Base-by-base conservation (phyloP, 108 stramenopile genomes). In the Chaetoceros tenuissimus region DNA sequence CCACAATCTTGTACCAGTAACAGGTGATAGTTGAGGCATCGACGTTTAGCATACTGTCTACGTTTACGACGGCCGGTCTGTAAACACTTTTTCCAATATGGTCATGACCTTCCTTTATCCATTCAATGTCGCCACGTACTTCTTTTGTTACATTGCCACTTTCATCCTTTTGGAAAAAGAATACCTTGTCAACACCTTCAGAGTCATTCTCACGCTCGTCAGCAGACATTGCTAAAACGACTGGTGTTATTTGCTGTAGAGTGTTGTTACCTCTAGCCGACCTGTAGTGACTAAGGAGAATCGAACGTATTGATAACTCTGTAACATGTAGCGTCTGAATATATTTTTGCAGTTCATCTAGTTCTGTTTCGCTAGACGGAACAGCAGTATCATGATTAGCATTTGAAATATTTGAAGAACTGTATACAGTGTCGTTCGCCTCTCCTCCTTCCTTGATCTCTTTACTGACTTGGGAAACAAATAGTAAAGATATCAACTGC, bases 161-260 rank as follows among this genome's bases (percentile, higher is more conserved):
- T 34, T 46, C 30, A 3, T 40, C 54, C 25, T 24, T 24, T 16
- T 3, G 18, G 3, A 55, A n/a, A 62, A 85, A 91, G 40, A 75
- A 67, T 0, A 55, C 31, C 44, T 67, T 67, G 53, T 91, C 89
- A 64, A 71, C 57, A 24, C 72, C 69, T 58, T 80, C 83, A 43
- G 78, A 59, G n/a, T 77, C 64, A 0, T 74, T 77, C 26, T 64
- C 57, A 10, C 77, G 68, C 62, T 91, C 89, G 52, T 91, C 89
- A 1, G 83, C 83, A 10, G 81, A 82, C 24, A 79, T 83, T 2
- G 89, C 78, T 21, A 91, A 72, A 0, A 82, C 67, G 13, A 55
- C 69, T 25, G 53, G 83, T 63, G 63, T 67, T 31, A 72, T 54
- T 51, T 62, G 81, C 57, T 54, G 55, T 46, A 72, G 27, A 0